Conservation (phyloP, 176 grass and related monocot genomes). For the Areca catechu region DNA sequence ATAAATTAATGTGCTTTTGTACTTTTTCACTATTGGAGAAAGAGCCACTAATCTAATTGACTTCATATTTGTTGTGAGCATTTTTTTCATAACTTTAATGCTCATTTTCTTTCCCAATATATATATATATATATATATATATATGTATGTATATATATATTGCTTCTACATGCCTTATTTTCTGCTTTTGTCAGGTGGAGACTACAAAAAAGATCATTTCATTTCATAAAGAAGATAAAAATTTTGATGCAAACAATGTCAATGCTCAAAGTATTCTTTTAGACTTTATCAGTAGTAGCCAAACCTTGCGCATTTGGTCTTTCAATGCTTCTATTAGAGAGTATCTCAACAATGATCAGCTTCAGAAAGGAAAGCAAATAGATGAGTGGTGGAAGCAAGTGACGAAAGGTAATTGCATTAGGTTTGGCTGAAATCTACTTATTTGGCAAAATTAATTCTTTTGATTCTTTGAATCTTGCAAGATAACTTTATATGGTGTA, state of each 20-base stretch:
- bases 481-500: too few species aligned
- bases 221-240: conserved; percentile 99
- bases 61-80: not conserved
- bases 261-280: conserved; percentile 91
- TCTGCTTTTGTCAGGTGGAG: conserved; percentile 57
- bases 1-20: not conserved
- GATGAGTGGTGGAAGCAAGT: conserved; percentile 98
- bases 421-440: not conserved
- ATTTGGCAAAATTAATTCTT: not conserved
- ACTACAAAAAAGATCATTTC: conserved; percentile 97
- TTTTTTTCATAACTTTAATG: too few species aligned
- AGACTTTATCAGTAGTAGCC: conserved; percentile 96
- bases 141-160: too few species aligned
- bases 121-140: too few species aligned
- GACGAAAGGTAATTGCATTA: conserved; percentile 54
- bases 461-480: not conserved
- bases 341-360: conserved; percentile 84
- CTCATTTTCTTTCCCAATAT: too few species aligned
- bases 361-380: conserved; percentile 98
- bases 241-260: conserved; percentile 56
- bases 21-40: not conserved
- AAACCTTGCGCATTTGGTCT: conserved; percentile 94
- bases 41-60: not conserved
- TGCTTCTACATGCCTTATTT: not conserved
- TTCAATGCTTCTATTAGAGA: conserved; percentile 90